A percentile compares a stretch with the other conserved stretches of the same genome.
These are phyloP conservation scores for Tuber aestivum DNA, from an alignment of 495 filamentous ascomycete species.

Conservation along the genomic window DNA sequence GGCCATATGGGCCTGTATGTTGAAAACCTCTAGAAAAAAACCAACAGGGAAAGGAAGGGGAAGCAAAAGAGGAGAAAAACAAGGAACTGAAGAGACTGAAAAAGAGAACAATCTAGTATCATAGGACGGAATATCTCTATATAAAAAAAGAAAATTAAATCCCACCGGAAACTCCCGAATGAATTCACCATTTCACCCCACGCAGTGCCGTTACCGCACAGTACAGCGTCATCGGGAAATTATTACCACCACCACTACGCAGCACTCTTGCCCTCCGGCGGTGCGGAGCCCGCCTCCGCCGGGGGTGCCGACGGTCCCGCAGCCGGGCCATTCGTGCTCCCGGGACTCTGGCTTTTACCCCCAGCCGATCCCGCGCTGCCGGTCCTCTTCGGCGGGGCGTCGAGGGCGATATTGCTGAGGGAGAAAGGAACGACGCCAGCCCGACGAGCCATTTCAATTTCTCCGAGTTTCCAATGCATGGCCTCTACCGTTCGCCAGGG, in stretches of 20 bases:
- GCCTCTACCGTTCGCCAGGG: constrained; percentile 94
- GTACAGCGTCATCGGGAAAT: background rate
- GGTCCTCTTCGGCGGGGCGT: constrained; percentile 47
- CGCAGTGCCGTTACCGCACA: background rate
- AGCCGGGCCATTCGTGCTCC: constrained; percentile 9
- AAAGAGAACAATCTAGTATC: constrained; percentile 24
- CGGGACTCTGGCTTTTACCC: constrained; percentile 29
- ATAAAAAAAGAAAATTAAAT: constrained; percentile 14
- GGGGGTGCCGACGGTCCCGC: constrained; percentile 15
- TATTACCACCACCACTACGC: constrained; percentile 15
- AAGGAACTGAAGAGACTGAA: constrained; percentile 7
- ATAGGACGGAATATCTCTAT: constrained; percentile 15
- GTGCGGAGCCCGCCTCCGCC: constrained; percentile 12
- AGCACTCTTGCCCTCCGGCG: constrained; percentile 14
- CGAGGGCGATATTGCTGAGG: constrained; percentile 56
- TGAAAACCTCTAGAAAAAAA: constrained; percentile 10
- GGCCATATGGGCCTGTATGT: constrained; percentile 9
- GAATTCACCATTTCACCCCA: background rate
- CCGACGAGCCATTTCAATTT: constrained; percentile 82
- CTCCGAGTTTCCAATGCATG: constrained; percentile 97
- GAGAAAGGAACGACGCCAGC: constrained; percentile 80
- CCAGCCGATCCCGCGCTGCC: constrained; percentile 1
- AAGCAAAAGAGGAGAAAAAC: background rate
- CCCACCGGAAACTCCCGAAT: constrained; percentile 27
- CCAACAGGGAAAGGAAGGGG: background rate